Evolutionary conservation across 1,284 basidiomycete species (phyloP), one percentile per base, ranked within the genome.

Genomic region (Trichosporon sp.): DNA sequence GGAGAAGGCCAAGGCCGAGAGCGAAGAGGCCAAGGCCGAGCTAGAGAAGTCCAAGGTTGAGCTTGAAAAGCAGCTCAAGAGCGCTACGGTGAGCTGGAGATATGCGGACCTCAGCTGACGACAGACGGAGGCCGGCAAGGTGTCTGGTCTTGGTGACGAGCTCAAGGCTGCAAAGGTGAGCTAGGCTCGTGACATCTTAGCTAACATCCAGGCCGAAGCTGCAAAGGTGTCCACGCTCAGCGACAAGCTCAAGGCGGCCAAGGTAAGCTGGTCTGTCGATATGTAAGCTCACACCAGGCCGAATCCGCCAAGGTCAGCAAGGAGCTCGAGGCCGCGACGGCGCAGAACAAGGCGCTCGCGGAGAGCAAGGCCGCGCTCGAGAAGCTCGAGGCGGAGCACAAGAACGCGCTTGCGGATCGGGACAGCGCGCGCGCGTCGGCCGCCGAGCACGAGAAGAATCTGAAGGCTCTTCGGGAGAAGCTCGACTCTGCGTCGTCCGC

Each of bases 351-450:
- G 62, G 31, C 65, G 0, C 68, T 73, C 0, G n/a, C 65, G 0
- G 66, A 68, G 42, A 70, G 66, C 0, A 65, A 65, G 0, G 13
- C 42, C 2, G 74, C 74, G 11, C 64, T 76, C 53, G 68, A 71
- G 21, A 75, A 76, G 72, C 70, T 78, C 25, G 65, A 69, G 44
- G 67, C 29, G 2, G 68, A 76, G 65, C 68, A 73, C 65, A 35
- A 42, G 15, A 47, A 47, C 4, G 18, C 68, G 3, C 31, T 63
- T 13, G 13, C 38, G 0, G 64, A 66, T 1, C 56, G 69, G 8
- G 68, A 66, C 15, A 29, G 42, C 2, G 64, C 70, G 1, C 64
- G 56, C 15, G 15, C 66, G 1, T 42, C 62, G 2, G 65, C 44
- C 0, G 18, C 44, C 2, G 64, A 68, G 56, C 70, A 68, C 25